These are phyloP conservation scores for Posidonia oceanica DNA, from an alignment of 116 monocot genomes.

Conservation along the genomic window DNA sequence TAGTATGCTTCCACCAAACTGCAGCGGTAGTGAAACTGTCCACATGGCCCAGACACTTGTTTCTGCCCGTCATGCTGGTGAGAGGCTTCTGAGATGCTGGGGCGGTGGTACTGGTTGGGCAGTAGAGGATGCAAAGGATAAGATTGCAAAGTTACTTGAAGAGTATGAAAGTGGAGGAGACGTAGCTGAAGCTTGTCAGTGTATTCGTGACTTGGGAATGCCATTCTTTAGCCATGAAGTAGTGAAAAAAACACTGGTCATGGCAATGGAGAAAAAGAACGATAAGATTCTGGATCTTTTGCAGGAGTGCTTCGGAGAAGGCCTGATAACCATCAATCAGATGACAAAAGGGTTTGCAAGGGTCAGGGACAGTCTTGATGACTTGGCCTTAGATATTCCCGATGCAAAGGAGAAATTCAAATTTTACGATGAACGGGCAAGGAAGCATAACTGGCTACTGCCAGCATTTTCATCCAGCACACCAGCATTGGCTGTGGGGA, in stretches of 20 bases:
- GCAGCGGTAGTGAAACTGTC: conserved; percentile 66
- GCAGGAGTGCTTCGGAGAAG: conserved; percentile 66
- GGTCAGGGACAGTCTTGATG: conserved; percentile 66
- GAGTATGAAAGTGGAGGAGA: conserved; percentile 79
- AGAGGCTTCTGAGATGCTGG: conserved; percentile 88
- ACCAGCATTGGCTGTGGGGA: too few species aligned
- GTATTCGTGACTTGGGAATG: conserved; percentile 82
- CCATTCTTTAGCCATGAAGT: conserved; percentile 91
- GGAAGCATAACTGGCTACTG: conserved; percentile 49
- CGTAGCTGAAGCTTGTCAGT: conserved; percentile 69
- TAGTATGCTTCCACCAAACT: conserved; percentile 43
- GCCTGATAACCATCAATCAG: conserved; percentile 79
- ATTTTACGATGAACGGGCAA: conserved; percentile 38
- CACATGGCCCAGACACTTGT: conserved; percentile 58
- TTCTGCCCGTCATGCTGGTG: conserved; percentile 73
- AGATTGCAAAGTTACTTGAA: conserved; percentile 65
- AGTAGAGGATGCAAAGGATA: conserved; percentile 93
- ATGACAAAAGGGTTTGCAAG: conserved; percentile 81
- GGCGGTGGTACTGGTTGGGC: conserved; percentile 85
- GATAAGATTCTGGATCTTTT: conserved; percentile 52
- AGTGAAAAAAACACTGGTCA: conserved; percentile 72
- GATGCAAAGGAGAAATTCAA: conserved; percentile 54
- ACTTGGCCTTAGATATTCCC: conserved; percentile 75
- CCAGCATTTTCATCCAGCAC: neutral
- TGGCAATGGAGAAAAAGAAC: conserved; percentile 90